phyloP scores from a whole-genome alignment of 805 yeast species.

The Nakazawaea populi region DNA sequence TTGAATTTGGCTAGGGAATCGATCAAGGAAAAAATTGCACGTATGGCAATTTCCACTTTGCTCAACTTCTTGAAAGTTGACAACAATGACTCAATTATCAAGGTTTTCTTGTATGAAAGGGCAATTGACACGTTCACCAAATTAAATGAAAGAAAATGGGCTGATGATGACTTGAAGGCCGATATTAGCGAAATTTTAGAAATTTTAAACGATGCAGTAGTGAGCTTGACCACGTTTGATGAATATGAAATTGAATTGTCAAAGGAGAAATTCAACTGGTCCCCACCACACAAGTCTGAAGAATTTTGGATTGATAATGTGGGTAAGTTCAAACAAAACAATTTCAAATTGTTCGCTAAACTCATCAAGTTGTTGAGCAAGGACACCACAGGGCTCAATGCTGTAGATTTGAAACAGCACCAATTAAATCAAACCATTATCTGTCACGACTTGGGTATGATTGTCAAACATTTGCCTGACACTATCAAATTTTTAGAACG shows the following conservation, averaged over 20 bases:
- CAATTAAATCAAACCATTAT: slow-evolving; percentile 48
- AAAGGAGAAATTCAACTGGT: slow-evolving; percentile 73
- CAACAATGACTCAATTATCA: slow-evolving; percentile 43
- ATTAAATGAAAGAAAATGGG: slow-evolving; percentile 83
- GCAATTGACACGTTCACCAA: slow-evolving; percentile 65
- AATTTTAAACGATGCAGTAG: slow-evolving; percentile 65
- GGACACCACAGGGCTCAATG: slow-evolving; percentile 19
- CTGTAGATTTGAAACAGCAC: slow-evolving; percentile 18
- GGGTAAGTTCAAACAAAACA: slow-evolving; percentile 65
- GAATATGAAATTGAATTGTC: slow-evolving; percentile 84
- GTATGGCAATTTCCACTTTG: slow-evolving; percentile 75
- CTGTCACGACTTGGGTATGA: slow-evolving; percentile 59
- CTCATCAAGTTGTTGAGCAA: slow-evolving; percentile 46
- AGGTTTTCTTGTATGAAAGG: slow-evolving; percentile 66
- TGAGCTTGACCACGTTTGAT: slow-evolving; percentile 83
- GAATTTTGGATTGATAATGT: slow-evolving; percentile 90
- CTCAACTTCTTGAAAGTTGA: slow-evolving; percentile 46
- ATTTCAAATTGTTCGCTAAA: slow-evolving; percentile 65
- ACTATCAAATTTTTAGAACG: slow-evolving; percentile 47
- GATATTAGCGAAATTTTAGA: slow-evolving; percentile 60
- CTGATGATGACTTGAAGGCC: slow-evolving; percentile 81
- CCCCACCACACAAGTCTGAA: slow-evolving; percentile 86
- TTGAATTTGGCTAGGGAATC: slow-evolving; percentile 65
- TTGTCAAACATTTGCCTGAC: slow-evolving; percentile 59
- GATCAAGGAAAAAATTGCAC: slow-evolving; percentile 85